phyloP scores from a whole-genome alignment of 108 stramenopile genomes.

The Aureococcus anophagefferens region DNA sequence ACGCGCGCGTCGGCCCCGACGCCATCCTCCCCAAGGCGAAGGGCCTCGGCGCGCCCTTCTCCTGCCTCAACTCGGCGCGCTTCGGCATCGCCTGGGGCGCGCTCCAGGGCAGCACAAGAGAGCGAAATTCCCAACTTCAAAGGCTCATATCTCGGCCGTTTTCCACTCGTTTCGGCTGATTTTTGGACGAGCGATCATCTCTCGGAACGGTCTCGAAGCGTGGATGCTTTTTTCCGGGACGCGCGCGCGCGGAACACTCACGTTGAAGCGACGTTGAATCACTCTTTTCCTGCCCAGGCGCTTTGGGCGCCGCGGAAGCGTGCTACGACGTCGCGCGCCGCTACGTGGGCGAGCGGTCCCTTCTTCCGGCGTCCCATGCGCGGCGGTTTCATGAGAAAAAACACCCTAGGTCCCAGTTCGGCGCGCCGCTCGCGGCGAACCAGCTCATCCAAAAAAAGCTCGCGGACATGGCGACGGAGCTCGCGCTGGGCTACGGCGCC shows the following conservation, averaged over 20 bases:
- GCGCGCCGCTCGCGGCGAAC: constrained; percentile 80
- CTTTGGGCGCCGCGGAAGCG: constrained; percentile 86
- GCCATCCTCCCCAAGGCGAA: constrained; percentile 32
- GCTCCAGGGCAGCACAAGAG: too few species aligned
- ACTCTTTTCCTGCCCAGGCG: too few species aligned
- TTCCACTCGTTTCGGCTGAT: too few species aligned
- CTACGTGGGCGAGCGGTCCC: constrained; percentile 55
- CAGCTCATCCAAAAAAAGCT: constrained; percentile 89
- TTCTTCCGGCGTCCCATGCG: too few species aligned
- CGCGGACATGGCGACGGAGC: constrained; percentile 83
- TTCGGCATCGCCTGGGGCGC: constrained; percentile 90
- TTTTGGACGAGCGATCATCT: too few species aligned
- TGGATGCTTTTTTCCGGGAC: too few species aligned
- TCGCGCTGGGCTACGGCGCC: constrained; percentile 53
- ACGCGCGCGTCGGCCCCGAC: constrained; percentile 59
- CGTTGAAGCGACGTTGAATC: too few species aligned
- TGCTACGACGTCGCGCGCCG: constrained; percentile 71
- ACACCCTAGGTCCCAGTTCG: constrained; percentile 85
- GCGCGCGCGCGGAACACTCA: too few species aligned
- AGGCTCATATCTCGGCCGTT: too few species aligned
- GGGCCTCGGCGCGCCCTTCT: constrained; percentile 61
- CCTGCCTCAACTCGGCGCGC: constrained; percentile 87
- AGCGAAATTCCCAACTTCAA: too few species aligned
- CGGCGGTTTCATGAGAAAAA: too few species aligned
- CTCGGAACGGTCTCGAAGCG: too few species aligned